Conservation (phyloP, 768 basidiomycete genomes). For the Cystofilobasidium capitatum region DNA sequence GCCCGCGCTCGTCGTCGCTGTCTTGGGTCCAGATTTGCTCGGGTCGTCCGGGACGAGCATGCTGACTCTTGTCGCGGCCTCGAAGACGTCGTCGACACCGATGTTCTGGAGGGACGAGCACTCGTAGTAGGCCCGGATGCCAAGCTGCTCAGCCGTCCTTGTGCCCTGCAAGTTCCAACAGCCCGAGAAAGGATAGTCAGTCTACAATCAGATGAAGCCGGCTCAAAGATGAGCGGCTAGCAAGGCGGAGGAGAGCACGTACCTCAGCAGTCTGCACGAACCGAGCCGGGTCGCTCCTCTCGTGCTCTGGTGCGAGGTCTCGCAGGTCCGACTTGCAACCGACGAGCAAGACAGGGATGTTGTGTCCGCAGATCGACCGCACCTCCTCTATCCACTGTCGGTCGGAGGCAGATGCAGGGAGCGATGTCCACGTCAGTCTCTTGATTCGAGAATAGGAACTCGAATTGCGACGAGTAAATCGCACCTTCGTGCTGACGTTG, state of each 20-base stretch:
- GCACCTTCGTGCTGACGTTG: constrained; percentile 84
- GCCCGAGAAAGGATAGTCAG: background rate
- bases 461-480: constrained; percentile 21
- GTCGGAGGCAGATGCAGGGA: constrained; percentile 9
- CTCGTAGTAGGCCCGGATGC: constrained; percentile 46
- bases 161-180: constrained; percentile 8
- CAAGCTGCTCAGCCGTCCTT: constrained; percentile 13
- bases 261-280: constrained; percentile 41
- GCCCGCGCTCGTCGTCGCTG: no score
- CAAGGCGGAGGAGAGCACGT: constrained; percentile 22
- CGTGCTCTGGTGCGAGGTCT: constrained; percentile 38
- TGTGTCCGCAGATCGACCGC: constrained; percentile 83
- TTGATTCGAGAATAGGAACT: constrained; percentile 7
- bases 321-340: constrained; percentile 94
- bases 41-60: constrained; percentile 80
- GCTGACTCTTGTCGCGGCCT: constrained; percentile 89
- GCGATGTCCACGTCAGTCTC: constrained; percentile 11
- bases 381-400: constrained; percentile 96
- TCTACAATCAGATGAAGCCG: constrained; percentile 31
- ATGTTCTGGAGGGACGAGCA: constrained; percentile 60
- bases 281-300: constrained; percentile 31
- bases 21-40: no score
- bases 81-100: constrained; percentile 94
- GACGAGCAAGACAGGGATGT: constrained; percentile 87
- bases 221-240: constrained; percentile 37